Evolutionary conservation across 306 rosid genomes (phyloP).

Genomic region (Vachellia collinsii): DNA sequence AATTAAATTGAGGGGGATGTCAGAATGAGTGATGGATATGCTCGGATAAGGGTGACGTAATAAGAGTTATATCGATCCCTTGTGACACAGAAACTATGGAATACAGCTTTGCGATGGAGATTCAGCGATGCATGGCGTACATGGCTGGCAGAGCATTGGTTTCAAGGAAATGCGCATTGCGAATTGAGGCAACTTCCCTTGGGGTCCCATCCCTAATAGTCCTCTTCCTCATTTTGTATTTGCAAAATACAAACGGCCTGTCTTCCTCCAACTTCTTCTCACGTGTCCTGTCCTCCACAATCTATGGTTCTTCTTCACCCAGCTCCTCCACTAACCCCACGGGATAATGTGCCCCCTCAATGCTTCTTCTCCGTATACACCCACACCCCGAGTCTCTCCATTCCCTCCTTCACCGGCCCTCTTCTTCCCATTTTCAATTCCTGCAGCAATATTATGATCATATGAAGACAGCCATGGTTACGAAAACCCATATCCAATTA

Average conservation of each 20-base stretch:
- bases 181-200: not conserved
- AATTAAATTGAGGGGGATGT: not conserved
- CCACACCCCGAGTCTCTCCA: not conserved
- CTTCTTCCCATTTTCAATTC: not conserved
- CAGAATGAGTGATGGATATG: not conserved
- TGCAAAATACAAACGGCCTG: too few relatives aligned
- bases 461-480: slow-evolving; percentile 44
- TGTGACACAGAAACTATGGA: not conserved
- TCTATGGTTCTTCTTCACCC: not conserved
- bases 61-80: not conserved
- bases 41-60: not conserved
- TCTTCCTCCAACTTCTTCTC: not conserved
- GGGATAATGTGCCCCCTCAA: not conserved
- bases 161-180: not conserved
- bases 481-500: slow-evolving; percentile 26
- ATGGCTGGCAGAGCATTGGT: not conserved
- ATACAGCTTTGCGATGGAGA: not conserved
- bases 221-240: not conserved
- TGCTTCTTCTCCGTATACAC: not conserved
- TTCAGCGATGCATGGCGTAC: not conserved
- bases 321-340: not conserved
- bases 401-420: not conserved
- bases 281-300: not conserved
- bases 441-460: not conserved
- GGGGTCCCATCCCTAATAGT: not conserved